Evolutionary conservation across 2,329 filamentous ascomycete genomes (phyloP).

Genomic region (Dothideomycetes sp.): DNA sequence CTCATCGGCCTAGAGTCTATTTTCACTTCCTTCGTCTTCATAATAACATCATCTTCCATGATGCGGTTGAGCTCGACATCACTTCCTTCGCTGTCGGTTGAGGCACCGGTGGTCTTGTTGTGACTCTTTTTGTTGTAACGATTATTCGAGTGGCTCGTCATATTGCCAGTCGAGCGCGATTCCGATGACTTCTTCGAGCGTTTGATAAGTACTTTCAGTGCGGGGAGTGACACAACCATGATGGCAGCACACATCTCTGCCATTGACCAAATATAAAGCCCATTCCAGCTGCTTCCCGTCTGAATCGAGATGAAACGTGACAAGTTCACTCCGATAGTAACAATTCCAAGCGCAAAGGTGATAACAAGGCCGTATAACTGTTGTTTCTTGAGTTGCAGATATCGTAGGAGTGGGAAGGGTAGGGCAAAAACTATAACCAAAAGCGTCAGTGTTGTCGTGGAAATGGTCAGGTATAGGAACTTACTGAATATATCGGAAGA

Average conservation of each 20-base stretch:
- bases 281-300: conserved; percentile 3
- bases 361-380: background rate
- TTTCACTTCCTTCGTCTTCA: conserved; percentile 6
- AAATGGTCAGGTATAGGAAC: background rate
- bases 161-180: background rate
- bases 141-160: background rate
- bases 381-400: background rate
- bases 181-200: too few relatives aligned
- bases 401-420: conserved; percentile 1
- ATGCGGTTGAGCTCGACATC: conserved; percentile 6
- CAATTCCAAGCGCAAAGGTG: background rate
- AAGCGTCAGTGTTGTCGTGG: background rate
- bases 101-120: background rate
- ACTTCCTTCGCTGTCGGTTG: background rate
- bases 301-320: conserved; percentile 8
- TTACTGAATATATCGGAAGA: background rate
- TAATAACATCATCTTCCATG: background rate
- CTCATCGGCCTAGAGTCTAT: conserved; percentile 2
- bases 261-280: conserved; percentile 5
- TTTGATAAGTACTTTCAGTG: background rate
- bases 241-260: conserved; percentile 5
- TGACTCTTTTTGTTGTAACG: background rate
- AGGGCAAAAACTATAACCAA: conserved; percentile 3
- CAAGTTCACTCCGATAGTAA: conserved; percentile 5
- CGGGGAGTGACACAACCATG: conserved; percentile 4